A percentile compares a stretch with the other conserved stretches of the same genome.
Evolutionary conservation across 352 stramenopile species (phyloP).

Genomic region (Blastocystis sp.): DNA sequence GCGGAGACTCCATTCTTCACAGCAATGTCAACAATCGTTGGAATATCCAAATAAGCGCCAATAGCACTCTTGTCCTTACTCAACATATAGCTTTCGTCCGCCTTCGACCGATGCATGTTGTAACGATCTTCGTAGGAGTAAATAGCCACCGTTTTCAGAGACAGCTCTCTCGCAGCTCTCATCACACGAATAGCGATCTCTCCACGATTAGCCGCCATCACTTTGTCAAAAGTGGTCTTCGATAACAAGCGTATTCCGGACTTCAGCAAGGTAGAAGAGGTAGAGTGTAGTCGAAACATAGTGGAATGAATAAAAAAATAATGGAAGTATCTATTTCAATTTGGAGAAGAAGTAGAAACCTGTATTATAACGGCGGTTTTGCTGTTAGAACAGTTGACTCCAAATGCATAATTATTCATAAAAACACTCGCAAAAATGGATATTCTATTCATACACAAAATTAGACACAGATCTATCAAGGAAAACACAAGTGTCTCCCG

Average conservation of each 20-base stretch:
- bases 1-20: slow-evolving; percentile 83
- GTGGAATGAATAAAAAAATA: background rate
- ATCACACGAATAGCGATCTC: slow-evolving; percentile 95
- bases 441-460: background rate
- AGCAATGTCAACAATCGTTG: slow-evolving; percentile 84
- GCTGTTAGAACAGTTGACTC: background rate
- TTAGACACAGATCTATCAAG: background rate
- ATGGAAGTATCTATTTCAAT: background rate
- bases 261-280: background rate
- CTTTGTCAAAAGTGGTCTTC: slow-evolving; percentile 80
- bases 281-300: background rate
- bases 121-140: slow-evolving; percentile 82
- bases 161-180: slow-evolving; percentile 84
- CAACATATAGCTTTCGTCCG: slow-evolving; percentile 88
- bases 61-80: slow-evolving; percentile 82
- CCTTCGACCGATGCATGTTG: slow-evolving; percentile 87
- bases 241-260: background rate
- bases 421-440: background rate
- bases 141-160: slow-evolving; percentile 80
- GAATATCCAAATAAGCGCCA: slow-evolving; percentile 88
- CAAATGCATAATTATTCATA: background rate
- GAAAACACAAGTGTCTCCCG: too few species aligned
- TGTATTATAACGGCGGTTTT: background rate
- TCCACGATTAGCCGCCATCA: slow-evolving; percentile 93
- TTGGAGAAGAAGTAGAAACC: background rate